phyloP scores from a whole-genome alignment of 257 asterid species.

The Orobanche coerulescens region DNA sequence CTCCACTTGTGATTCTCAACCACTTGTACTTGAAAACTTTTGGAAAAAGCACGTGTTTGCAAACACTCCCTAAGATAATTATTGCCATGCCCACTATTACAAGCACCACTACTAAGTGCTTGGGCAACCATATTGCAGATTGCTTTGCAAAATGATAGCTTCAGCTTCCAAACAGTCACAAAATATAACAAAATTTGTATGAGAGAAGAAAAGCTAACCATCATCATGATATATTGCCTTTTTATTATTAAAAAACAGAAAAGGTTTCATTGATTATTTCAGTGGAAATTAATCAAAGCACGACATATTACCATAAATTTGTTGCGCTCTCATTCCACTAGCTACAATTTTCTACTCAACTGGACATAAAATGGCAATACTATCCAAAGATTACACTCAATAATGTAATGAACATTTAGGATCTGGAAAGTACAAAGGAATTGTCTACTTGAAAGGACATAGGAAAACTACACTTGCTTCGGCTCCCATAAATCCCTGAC shows the following conservation, averaged over 20 bases:
- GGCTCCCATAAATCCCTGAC: background rate
- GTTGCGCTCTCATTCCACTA: background rate
- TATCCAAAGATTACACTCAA: background rate
- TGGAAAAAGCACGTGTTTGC: too few species aligned
- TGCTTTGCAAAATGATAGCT: background rate
- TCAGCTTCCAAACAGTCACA: background rate
- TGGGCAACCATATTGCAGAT: conserved; percentile 11
- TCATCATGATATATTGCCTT: background rate
- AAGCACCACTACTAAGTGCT: background rate
- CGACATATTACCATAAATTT: background rate
- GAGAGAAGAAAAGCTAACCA: background rate
- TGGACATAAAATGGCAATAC: background rate
- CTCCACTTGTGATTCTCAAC: too few species aligned
- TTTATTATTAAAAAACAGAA: too few species aligned
- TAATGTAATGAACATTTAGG: background rate
- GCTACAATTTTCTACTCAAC: too few species aligned
- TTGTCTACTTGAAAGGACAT: background rate
- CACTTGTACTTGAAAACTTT: too few species aligned
- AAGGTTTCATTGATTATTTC: background rate
- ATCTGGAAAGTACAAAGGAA: background rate
- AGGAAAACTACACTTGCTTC: background rate
- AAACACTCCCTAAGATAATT: background rate
- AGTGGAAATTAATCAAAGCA: background rate
- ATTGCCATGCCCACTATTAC: too few species aligned
- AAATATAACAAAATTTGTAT: background rate